Conservation (phyloP, 2,329 filamentous ascomycete genomes). For the Elsinoe ampelina region DNA sequence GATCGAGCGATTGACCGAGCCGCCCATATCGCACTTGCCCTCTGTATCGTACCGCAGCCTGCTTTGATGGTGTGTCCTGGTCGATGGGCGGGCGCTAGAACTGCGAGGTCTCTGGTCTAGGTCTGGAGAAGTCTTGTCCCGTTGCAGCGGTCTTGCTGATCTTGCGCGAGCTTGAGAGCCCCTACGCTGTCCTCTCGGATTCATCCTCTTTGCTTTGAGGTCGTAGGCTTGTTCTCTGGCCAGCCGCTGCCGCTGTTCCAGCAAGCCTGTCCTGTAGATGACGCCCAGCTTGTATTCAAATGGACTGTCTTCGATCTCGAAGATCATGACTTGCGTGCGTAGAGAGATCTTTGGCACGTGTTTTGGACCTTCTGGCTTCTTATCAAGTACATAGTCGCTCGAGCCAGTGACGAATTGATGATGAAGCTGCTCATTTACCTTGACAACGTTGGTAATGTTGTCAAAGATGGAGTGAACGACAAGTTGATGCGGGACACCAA, state of each 20-base stretch:
- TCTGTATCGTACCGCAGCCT: constrained; percentile 69
- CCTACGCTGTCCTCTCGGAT: constrained; percentile 48
- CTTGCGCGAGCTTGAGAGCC: constrained; percentile 42
- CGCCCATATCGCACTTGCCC: constrained; percentile 61
- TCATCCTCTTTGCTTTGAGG: constrained; percentile 77
- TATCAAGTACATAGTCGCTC: constrained; percentile 79
- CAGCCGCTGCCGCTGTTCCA: constrained; percentile 82
- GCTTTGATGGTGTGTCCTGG: constrained; percentile 13
- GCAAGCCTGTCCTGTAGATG: constrained; percentile 80
- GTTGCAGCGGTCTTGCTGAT: constrained; percentile 31
- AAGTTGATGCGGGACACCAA: constrained; percentile 85
- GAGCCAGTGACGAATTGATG: constrained; percentile 83
- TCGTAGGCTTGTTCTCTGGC: constrained; percentile 85
- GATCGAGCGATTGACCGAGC: constrained; percentile 60
- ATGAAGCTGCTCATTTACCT: constrained; percentile 82
- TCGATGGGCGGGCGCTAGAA: constrained; percentile 26
- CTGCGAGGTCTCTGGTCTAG: constrained; percentile 23
- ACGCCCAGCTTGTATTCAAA: constrained; percentile 96
- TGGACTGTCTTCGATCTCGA: constrained; percentile 89
- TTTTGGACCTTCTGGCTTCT: constrained; percentile 77
- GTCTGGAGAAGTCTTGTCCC: constrained; percentile 18
- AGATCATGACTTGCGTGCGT: constrained; percentile 69
- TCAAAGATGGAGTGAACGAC: constrained; percentile 87
- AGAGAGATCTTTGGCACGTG: constrained; percentile 77
- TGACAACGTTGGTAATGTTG: constrained; percentile 79